Conservation (phyloP, 305 asterid species). For the Plantago coronopus region DNA sequence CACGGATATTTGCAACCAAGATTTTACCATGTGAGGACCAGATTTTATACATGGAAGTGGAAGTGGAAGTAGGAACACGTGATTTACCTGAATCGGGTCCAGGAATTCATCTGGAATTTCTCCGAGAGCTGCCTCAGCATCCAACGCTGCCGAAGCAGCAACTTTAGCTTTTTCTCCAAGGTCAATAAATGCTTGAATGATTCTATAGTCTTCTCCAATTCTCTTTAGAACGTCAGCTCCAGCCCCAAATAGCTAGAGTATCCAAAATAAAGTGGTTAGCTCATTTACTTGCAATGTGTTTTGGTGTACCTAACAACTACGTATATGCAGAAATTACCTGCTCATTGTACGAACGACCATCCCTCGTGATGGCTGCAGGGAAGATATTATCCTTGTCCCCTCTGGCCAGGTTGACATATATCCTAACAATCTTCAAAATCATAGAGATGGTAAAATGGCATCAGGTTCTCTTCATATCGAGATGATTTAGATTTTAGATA, state of each 20-base stretch:
- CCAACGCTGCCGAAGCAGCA: slow-evolving; percentile 88
- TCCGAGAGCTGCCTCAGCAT: slow-evolving; percentile 93
- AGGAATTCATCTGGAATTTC: slow-evolving; percentile 98
- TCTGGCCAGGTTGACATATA: slow-evolving; percentile 86
- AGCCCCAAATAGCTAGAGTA: slow-evolving; percentile 71
- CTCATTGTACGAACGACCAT: slow-evolving; percentile 90
- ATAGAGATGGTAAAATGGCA: slow-evolving; percentile 13
- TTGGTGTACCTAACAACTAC: neutral
- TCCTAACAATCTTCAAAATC: slow-evolving; percentile 72
- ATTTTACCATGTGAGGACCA: neutral
- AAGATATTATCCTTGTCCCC: slow-evolving; percentile 74
- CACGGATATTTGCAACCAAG: neutral
- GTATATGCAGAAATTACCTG: slow-evolving; percentile 44
- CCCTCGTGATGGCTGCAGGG: slow-evolving; percentile 81
- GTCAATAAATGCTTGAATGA: slow-evolving; percentile 64
- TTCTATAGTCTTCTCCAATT: slow-evolving; percentile 74
- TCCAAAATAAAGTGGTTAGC: slow-evolving; percentile 20
- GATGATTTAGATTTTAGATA: neutral
- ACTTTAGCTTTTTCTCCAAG: slow-evolving; percentile 77
- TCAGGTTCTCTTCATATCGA: slow-evolving; percentile 19
- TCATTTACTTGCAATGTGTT: neutral
- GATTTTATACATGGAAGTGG: neutral
- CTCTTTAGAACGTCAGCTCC: slow-evolving; percentile 75
- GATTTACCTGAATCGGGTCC: slow-evolving; percentile 87
- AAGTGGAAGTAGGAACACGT: neutral